Evolutionary conservation across 768 basidiomycete species (phyloP).

Genomic region (Termitomyces sp.): DNA sequence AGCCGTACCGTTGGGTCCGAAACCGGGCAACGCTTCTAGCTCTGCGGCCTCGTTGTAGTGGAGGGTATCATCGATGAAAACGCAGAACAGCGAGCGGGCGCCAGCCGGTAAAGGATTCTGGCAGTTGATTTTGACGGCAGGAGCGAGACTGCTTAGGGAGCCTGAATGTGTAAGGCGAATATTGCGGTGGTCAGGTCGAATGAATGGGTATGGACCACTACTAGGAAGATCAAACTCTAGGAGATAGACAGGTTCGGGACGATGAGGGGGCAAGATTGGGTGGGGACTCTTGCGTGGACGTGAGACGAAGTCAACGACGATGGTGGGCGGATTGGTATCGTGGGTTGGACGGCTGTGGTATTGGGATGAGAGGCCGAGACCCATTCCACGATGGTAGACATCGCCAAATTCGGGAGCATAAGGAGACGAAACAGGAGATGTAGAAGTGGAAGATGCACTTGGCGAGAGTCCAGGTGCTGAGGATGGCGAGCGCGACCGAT

Average conservation of each 20-base stretch:
- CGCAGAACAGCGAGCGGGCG: slow-evolving; percentile 17
- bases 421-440: slow-evolving; percentile 10
- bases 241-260: slow-evolving; percentile 4
- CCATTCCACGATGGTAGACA: background rate
- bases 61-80: slow-evolving; percentile 17
- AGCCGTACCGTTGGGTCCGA: background rate
- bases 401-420: slow-evolving; percentile 8
- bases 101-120: slow-evolving; percentile 10
- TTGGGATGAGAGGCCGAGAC: background rate
- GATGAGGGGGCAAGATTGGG: background rate
- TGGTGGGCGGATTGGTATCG: slow-evolving; percentile 2
- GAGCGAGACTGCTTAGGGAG: slow-evolving; percentile 10
- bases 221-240: slow-evolving; percentile 4
- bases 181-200: slow-evolving; percentile 4
- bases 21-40: slow-evolving; percentile 7
- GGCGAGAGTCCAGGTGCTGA: slow-evolving; percentile 6
- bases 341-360: background rate
- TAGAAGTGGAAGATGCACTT: slow-evolving; percentile 4
- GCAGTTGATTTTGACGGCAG: slow-evolving; percentile 17
- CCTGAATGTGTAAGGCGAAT: slow-evolving; percentile 13
- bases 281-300: background rate
- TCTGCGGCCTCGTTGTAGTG: slow-evolving; percentile 19
- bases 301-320: slow-evolving; percentile 9
- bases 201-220: slow-evolving; percentile 1
- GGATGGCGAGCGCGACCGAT: slow-evolving; percentile 7